Percentiles rank a stretch among this genome's conserved stretches.
These are phyloP conservation scores for Pseudogymnoascus sp. DNA, from an alignment of 2,329 filamentous ascomycete species.

Conservation along the genomic window DNA sequence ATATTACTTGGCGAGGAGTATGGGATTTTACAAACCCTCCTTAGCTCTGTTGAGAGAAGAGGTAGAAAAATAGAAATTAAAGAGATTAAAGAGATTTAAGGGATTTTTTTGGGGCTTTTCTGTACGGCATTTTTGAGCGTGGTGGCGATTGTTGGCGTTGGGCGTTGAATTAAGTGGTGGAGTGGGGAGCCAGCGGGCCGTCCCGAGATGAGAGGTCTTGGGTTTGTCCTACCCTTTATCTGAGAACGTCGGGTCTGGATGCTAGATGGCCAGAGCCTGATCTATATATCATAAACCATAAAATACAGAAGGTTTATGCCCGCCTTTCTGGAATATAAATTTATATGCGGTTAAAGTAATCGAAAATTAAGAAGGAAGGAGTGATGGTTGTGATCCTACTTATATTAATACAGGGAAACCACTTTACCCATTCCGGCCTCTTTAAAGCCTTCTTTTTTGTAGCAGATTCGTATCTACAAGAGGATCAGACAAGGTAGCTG, in stretches of 20 bases:
- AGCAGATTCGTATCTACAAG: too few species aligned
- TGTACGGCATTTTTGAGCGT: not conserved
- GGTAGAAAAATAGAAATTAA: not conserved
- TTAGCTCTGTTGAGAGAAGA: not conserved
- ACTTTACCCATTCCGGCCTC: too few species aligned
- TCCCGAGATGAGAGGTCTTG: not conserved
- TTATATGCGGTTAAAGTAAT: not conserved
- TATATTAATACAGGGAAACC: too few species aligned
- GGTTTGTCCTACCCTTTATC: not conserved
- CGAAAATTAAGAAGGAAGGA: too few species aligned
- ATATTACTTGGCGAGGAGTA: constrained; percentile 5
- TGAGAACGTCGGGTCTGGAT: not conserved
- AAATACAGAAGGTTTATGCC: not conserved
- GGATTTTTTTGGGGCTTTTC: not conserved
- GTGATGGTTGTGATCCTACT: too few species aligned
- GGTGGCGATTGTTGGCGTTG: not conserved
- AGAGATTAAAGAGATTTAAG: not conserved
- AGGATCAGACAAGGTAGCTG: too few species aligned
- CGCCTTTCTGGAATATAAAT: not conserved
- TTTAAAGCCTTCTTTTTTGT: too few species aligned
- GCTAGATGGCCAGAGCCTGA: not conserved
- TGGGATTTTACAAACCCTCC: not conserved
- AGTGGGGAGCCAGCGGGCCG: not conserved
- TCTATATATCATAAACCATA: not conserved
- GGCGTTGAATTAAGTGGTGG: not conserved